These are phyloP conservation scores for Asclepias syriaca DNA, from an alignment of 257 asterid genomes.

Conservation along the genomic window DNA sequence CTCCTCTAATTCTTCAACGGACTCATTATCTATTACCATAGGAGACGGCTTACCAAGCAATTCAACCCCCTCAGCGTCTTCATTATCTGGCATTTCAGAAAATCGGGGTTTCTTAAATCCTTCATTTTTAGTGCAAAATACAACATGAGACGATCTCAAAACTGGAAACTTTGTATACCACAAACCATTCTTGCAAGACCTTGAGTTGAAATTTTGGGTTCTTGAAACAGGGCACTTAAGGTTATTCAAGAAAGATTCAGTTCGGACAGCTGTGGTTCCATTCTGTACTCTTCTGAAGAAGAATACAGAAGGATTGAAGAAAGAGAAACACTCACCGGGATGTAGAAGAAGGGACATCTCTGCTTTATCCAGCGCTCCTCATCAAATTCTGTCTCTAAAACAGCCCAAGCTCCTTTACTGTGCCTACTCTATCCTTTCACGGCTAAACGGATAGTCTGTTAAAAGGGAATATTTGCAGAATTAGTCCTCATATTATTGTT, in stretches of 20 bases:
- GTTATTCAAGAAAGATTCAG: slow-evolving; percentile 10
- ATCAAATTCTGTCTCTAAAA: slow-evolving; percentile 8
- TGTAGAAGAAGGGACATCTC: slow-evolving; percentile 53
- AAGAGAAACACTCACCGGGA: slow-evolving; percentile 32
- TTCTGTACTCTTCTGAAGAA: slow-evolving; percentile 21
- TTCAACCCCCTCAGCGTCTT: slow-evolving; percentile 59
- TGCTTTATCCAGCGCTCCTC: slow-evolving; percentile 35
- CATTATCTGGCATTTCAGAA: slow-evolving; percentile 31
- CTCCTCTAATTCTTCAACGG: slow-evolving; percentile 35
- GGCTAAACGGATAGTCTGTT: background rate
- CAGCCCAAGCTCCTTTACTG: slow-evolving; percentile 2
- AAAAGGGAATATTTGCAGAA: no score
- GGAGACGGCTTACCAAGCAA: slow-evolving; percentile 71
- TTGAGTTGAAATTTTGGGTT: slow-evolving; percentile 29
- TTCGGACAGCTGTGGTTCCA: slow-evolving; percentile 14
- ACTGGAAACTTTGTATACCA: slow-evolving; percentile 26
- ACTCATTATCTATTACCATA: slow-evolving; percentile 28
- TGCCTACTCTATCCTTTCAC: background rate
- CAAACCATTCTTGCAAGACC: slow-evolving; percentile 24
- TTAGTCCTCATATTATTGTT: no score
- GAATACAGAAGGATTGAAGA: slow-evolving; percentile 27
- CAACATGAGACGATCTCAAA: slow-evolving; percentile 32
- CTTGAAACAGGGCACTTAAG: slow-evolving; percentile 19
- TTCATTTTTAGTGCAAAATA: slow-evolving; percentile 58
- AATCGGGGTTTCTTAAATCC: slow-evolving; percentile 35